Evolutionary conservation across 306 rosid genomes (phyloP).

Genomic region (Citrullus mucosospermus): DNA sequence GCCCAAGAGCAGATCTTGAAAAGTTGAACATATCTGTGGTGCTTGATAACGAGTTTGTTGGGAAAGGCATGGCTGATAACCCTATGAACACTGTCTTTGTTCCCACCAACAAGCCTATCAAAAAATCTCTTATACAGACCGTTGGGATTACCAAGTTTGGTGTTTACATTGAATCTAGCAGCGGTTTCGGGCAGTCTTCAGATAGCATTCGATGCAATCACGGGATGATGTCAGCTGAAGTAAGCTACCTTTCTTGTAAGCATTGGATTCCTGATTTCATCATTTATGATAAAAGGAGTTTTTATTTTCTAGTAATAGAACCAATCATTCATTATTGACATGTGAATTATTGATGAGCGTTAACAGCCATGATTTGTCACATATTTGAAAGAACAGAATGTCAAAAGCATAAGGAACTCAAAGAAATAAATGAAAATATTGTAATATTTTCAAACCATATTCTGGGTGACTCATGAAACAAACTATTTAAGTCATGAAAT

Average conservation of each 20-base stretch:
- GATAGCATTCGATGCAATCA: slow-evolving; percentile 88
- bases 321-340: not conserved
- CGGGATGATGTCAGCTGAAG: slow-evolving; percentile 93
- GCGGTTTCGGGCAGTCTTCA: slow-evolving; percentile 71
- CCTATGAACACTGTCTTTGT: slow-evolving; percentile 84
- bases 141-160: slow-evolving; percentile 86
- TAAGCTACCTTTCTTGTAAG: slow-evolving; percentile 18
- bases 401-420: not conserved
- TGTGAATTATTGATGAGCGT: not conserved
- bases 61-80: slow-evolving; percentile 86
- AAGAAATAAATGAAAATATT: not conserved
- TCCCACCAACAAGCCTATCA: slow-evolving; percentile 38
- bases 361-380: not conserved
- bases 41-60: slow-evolving; percentile 50
- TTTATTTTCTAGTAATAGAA: not conserved
- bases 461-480: not conserved
- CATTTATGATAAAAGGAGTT: not conserved
- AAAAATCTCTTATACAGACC: slow-evolving; percentile 63
- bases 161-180: slow-evolving; percentile 78
- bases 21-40: slow-evolving; percentile 54
- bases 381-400: not conserved
- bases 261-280: not conserved
- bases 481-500: not conserved
- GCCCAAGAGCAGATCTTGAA: slow-evolving; percentile 57
- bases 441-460: not conserved